A percentile compares a stretch with the other conserved stretches of the same genome.
phyloP scores from a whole-genome alignment of 2,329 filamentous ascomycete species.

The Fusarium sp. region DNA sequence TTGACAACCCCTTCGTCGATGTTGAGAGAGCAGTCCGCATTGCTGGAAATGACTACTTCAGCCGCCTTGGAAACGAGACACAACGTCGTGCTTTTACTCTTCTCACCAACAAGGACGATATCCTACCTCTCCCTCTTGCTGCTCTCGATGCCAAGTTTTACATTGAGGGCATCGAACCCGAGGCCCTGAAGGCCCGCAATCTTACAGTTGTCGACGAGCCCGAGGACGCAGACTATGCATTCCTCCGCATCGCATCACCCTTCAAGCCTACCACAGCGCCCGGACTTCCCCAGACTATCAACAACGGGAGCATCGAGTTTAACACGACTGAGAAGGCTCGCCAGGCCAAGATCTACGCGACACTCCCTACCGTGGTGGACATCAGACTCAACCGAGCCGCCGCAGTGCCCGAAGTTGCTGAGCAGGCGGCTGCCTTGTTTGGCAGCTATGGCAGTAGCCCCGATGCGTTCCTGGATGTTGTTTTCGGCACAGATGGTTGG shows the following conservation, averaged over 20 bases:
- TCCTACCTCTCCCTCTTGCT: constrained; percentile 39
- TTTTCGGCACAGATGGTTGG: constrained; percentile 53
- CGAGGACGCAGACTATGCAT: constrained; percentile 57
- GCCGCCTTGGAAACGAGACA: constrained; percentile 44
- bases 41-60: constrained; percentile 61
- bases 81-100: constrained; percentile 50
- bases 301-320: constrained; percentile 59
- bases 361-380: constrained; percentile 59
- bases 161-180: constrained; percentile 36
- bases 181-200: constrained; percentile 38
- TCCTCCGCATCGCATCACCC: constrained; percentile 57
- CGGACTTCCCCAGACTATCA: constrained; percentile 56
- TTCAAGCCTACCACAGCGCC: constrained; percentile 52
- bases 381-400: constrained; percentile 59
- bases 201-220: constrained; percentile 54
- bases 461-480: constrained; percentile 60
- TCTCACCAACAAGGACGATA: constrained; percentile 44
- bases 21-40: constrained; percentile 50
- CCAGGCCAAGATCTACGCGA: constrained; percentile 53
- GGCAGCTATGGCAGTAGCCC: constrained; percentile 57
- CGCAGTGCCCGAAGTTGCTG: constrained; percentile 57
- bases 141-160: constrained; percentile 42
- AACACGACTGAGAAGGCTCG: constrained; percentile 47
- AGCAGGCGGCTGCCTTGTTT: constrained; percentile 55
- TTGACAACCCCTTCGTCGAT: constrained; percentile 65